A percentile compares a stretch with the other conserved stretches of the same genome.
Conservation (phyloP, 345 rosid genomes). For the Gossypioides kirkii region DNA sequence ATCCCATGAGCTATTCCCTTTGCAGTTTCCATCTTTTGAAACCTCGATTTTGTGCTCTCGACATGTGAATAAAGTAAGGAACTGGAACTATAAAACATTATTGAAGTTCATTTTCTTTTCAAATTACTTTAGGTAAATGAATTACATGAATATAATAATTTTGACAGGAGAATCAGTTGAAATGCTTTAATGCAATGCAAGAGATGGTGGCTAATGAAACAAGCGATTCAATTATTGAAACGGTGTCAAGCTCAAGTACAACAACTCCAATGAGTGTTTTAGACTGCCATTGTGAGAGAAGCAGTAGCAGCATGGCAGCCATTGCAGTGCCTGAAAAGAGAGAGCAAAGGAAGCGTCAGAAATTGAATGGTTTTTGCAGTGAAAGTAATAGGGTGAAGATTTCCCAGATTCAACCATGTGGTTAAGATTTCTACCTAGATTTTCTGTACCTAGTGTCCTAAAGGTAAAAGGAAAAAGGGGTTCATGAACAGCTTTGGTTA, state of each 20-base stretch:
- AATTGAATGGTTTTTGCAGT: constrained; percentile 18
- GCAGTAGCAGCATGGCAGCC: constrained; percentile 25
- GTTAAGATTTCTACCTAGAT: background rate
- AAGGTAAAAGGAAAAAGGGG: too few relatives aligned
- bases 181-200: constrained; percentile 38
- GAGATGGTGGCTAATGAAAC: constrained; percentile 32
- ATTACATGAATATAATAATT: too few relatives aligned
- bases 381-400: constrained; percentile 22
- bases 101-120: too few relatives aligned
- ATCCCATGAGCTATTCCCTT: constrained; percentile 47
- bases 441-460: too few relatives aligned
- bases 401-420: constrained; percentile 25
- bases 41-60: constrained; percentile 31
- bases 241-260: constrained; percentile 35
- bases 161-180: constrained; percentile 35
- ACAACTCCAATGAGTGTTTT: constrained; percentile 44
- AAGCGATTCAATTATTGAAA: constrained; percentile 8
- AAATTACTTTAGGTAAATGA: too few relatives aligned
- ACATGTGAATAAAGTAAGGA: constrained; percentile 40
- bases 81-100: too few relatives aligned
- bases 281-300: constrained; percentile 24
- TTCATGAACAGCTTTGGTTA: background rate
- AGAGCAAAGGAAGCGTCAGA: constrained; percentile 23
- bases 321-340: constrained; percentile 25
- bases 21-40: constrained; percentile 37